A percentile compares a stretch with the other conserved stretches of the same genome.
These are phyloP conservation scores for Salix udensis DNA, from an alignment of 345 rosid species.

Conservation along the genomic window DNA sequence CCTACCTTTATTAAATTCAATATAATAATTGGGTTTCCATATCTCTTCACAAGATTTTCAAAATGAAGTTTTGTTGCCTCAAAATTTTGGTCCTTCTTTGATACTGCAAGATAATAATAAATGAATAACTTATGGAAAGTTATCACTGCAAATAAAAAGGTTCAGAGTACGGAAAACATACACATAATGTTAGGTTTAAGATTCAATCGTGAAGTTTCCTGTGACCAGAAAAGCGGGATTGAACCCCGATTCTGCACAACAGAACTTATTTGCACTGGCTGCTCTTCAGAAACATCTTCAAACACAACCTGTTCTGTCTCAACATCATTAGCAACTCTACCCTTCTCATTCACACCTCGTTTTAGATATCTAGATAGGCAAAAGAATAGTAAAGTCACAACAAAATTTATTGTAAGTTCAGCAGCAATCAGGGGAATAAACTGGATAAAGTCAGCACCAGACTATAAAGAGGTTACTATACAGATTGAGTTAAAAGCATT, in stretches of 20 bases:
- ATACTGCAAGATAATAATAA: conserved; percentile 47
- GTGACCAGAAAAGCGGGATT: conserved; percentile 96
- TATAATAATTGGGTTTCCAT: conserved; percentile 85
- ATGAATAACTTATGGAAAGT: conserved; percentile 8
- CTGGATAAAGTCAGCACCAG: background rate
- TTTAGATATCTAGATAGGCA: conserved; percentile 57
- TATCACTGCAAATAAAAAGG: background rate
- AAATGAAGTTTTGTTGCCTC: conserved; percentile 92
- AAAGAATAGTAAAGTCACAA: conserved; percentile 19
- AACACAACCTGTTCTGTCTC: conserved; percentile 92
- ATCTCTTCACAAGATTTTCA: conserved; percentile 81
- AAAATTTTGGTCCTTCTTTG: conserved; percentile 63
- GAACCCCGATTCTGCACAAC: conserved; percentile 94
- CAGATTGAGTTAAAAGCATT: background rate
- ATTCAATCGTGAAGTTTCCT: conserved; percentile 85
- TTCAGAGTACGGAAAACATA: conserved; percentile 32
- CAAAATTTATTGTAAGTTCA: conserved; percentile 10
- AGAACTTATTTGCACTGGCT: conserved; percentile 70
- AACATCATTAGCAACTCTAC: conserved; percentile 98
- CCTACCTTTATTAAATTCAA: conserved; percentile 84
- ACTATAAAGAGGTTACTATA: background rate
- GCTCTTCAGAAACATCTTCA: conserved; percentile 70
- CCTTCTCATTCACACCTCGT: conserved; percentile 93
- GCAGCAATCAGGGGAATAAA: background rate
- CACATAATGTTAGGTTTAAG: conserved; percentile 84